Evolutionary conservation across 495 filamentous ascomycete species (phyloP), one percentile per base, ranked within the genome.

Genomic region (Neurospora sp.): DNA sequence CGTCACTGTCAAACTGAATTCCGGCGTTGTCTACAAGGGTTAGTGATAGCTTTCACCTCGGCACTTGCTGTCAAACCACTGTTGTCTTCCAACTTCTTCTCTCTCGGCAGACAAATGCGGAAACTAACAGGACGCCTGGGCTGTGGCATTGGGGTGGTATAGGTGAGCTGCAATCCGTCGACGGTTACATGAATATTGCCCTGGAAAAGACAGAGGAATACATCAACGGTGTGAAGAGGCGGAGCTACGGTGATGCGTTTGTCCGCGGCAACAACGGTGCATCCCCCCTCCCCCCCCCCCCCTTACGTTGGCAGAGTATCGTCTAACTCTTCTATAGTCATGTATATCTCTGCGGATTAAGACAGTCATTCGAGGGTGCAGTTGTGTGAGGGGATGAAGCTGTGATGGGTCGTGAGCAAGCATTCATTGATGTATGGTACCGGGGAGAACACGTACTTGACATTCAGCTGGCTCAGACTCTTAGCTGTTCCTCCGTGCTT

Each of bases 131-230:
- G 12, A 35, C 53, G 27, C 53, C 53, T 35, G 53, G 31, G 53
- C 12, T 66, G 53, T 3, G 53, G 53, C 35, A 40, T 42, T 71
- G 61, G 16, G 16, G 6, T 0, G 8, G 10, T 68, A 10, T 69
- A 97, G 94, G 94, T 44, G 92, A 96, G 78, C 87, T 97, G n/a
- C 93, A 97, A 77, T 97, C 94, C 0, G 94, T 98, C n/a, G 96
- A 99, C 80, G 96, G 96, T 46, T 99, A 98, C 80, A 98, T 99
- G 96, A 98, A 99, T 81, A 96, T 99, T 75, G 94, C 96, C 22
- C 87, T 99, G 3, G 96, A 98, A 79, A 94, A 97, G 81, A 95
- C 94, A 0, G 91, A 94, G 74, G 96, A 99, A 83, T 94, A 89
- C 77, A 91, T 96, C 69, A 90, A 94, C 78, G 96, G 95, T 37